Base-by-base conservation (phyloP, 495 filamentous ascomycete species). In the Lindgomyces ingoldianus region DNA sequence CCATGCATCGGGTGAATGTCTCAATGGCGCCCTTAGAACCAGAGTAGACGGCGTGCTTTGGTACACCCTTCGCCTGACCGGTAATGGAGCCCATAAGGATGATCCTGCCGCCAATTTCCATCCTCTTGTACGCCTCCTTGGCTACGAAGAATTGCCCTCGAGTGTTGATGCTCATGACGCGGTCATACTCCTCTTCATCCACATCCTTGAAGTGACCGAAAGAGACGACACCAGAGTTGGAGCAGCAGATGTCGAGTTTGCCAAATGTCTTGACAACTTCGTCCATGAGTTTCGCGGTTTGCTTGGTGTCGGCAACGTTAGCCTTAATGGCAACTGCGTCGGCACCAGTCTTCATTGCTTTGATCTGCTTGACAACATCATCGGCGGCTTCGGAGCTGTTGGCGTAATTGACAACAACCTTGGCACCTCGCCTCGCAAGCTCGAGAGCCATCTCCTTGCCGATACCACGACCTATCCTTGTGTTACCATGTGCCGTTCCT, bases 11-110 rank as follows among this genome's bases (percentile, higher is more conserved):
- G n/a, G 77, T 76, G 65, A 85, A 81, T 29, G 81, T 83, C 72
- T 85, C 82, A 45, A 85, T 77, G 45, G 83, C 81, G 41, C 78
- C 80, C 76, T 87, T 86, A 71, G 75, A 79, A 47, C 80, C 83
- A 29, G 80, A 81, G 75, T 86, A 89, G 58, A 87, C 74, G 16
- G 85, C 78, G 74, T 88, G 86, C 74, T 84, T 84, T 44, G 83
- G 83, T 4, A 89, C 83, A 44, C 76, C 83, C 74, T 84, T 83
- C 64, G 81, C 82, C 77, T 84, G 79, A 27, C 83, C 84, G 22
- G 85, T 86, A 76, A 87, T 87, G 73, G 81, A 84, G 21, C 82
- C 83, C 77, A 82, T 87, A 9, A 87, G 73, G 65, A 88, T 82
- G 71, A 88, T 80, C 68, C 85, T 80, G 53, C 85, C 86, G 45